Percentiles rank a stretch among this genome's conserved stretches.
phyloP scores from a whole-genome alignment of 2,329 filamentous ascomycete genomes.

The Aspergillus felis region DNA sequence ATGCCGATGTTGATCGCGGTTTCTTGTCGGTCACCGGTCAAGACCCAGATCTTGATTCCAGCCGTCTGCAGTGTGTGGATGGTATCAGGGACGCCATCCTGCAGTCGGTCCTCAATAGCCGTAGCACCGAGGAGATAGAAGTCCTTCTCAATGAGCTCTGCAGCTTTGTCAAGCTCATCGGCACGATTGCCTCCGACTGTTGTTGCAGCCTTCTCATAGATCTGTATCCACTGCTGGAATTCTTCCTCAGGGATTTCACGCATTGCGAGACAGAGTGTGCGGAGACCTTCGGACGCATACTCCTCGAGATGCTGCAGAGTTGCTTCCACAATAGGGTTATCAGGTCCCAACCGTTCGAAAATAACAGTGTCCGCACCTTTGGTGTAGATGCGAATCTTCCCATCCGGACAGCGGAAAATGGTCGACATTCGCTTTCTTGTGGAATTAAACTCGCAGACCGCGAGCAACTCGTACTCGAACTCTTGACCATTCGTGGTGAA shows the following conservation, averaged over 20 bases:
- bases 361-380: slow-evolving; percentile 99
- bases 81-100: slow-evolving; percentile 96
- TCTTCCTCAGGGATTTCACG: slow-evolving; percentile 88
- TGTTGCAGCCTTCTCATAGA: slow-evolving; percentile 83
- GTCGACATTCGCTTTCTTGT: slow-evolving; percentile 97
- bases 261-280: slow-evolving; percentile 92
- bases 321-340: slow-evolving; percentile 83
- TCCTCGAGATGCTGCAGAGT: slow-evolving; percentile 96
- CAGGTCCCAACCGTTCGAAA: slow-evolving; percentile 76
- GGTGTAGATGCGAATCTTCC: slow-evolving; percentile 88
- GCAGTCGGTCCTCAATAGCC: slow-evolving; percentile 92
- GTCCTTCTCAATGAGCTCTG: slow-evolving; percentile 90
- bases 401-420: slow-evolving; percentile 93
- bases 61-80: slow-evolving; percentile 96
- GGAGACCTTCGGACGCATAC: slow-evolving; percentile 91
- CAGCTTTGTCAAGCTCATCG: slow-evolving; percentile 94
- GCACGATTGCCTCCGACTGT: slow-evolving; percentile 89
- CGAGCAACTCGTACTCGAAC: slow-evolving; percentile 82
- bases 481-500: slow-evolving; percentile 71
- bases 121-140: slow-evolving; percentile 90
- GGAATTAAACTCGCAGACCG: slow-evolving; percentile 99
- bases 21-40: slow-evolving; percentile 96
- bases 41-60: slow-evolving; percentile 97
- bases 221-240: slow-evolving; percentile 77
- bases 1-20: slow-evolving; percentile 99